Evolutionary conservation across 2,329 filamentous ascomycete species (phyloP).

Genomic region (Calonectria montana): DNA sequence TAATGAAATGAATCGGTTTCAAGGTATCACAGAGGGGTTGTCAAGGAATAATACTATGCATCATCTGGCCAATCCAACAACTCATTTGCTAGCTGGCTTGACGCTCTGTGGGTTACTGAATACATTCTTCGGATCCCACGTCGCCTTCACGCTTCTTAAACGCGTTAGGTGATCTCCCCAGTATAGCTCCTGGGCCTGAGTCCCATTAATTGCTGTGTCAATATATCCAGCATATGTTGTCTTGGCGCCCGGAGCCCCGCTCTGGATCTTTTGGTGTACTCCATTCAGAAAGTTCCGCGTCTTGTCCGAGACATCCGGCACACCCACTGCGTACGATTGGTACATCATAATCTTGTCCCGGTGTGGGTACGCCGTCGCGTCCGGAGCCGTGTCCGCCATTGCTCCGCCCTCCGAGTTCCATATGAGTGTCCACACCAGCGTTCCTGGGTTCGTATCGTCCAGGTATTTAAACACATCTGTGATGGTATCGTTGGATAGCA

Average conservation of each 20-base stretch:
- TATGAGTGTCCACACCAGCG: conserved; percentile 69
- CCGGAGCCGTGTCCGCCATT: conserved; percentile 63
- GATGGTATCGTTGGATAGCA: conserved; percentile 59
- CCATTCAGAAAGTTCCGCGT: conserved; percentile 63
- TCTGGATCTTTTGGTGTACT: conserved; percentile 58
- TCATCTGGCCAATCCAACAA: not conserved
- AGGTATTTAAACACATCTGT: conserved; percentile 65
- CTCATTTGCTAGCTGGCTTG: conserved; percentile 36
- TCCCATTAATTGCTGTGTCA: conserved; percentile 60
- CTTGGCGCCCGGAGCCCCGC: conserved; percentile 44
- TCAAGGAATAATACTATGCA: not conserved
- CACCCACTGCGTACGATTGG: conserved; percentile 69
- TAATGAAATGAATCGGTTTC: not conserved
- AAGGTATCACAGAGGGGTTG: not conserved
- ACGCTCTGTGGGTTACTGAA: conserved; percentile 54
- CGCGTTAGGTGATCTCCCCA: conserved; percentile 48
- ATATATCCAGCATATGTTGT: conserved; percentile 74
- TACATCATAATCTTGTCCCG: conserved; percentile 73
- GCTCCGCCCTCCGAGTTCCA: conserved; percentile 73
- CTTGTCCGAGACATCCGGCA: conserved; percentile 56
- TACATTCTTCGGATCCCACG: conserved; percentile 49
- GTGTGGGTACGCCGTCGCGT: conserved; percentile 72
- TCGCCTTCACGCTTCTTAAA: conserved; percentile 49
- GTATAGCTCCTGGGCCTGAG: conserved; percentile 54
- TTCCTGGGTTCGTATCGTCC: conserved; percentile 60